Evolutionary conservation across 805 yeast genomes (phyloP), one percentile per base, ranked within the genome.

Genomic region (Myxozyma lipomycoides): DNA sequence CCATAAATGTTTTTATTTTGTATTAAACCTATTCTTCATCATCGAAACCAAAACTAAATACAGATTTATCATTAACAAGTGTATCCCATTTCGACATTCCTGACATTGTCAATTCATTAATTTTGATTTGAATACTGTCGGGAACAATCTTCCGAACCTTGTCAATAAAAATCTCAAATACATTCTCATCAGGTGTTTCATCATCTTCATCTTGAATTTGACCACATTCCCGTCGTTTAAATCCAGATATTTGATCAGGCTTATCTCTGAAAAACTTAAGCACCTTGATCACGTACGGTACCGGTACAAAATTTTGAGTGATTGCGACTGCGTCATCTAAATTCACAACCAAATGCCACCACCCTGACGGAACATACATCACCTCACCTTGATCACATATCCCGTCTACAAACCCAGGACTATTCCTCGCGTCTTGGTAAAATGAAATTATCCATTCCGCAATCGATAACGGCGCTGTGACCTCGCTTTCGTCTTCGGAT

Each of bases 311-410:
- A 66, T 89, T 89, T 58, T 87, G 95, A 0, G 97, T 89, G 61
- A 89, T 68, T 0, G 96, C 97, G 18, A 89, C 81, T n/a, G 82
- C 73, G 38, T 64, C 88, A 51, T 83, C 85, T 10, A 89, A 62
- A 61, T 89, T 89, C n/a, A 89, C 86, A 26, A 90, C 97, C 42
- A 82, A 73, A 71, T 89, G 97, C 97, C 97, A 89, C 97, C 97
- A 89, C 0, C 95, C 95, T n/a, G 89, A 76, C 2, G 97, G 97
- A 5, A 89, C 97, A 64, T 84, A 80, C 75, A 88, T 78, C 53
- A 88, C 83, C 64, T 90, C 95, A 4, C 90, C 91, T 0, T 88
- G 84, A 57, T 79, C 80, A 0, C 95, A 84, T 12, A 89, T 72
- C 0, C 87, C 93, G 19, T 89, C 79, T 19, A 73, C 63, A 59